Percentiles rank a stretch among this genome's conserved stretches.
Conservation (phyloP, 176 grass and related monocot species). For the Eleusine coracana region DNA sequence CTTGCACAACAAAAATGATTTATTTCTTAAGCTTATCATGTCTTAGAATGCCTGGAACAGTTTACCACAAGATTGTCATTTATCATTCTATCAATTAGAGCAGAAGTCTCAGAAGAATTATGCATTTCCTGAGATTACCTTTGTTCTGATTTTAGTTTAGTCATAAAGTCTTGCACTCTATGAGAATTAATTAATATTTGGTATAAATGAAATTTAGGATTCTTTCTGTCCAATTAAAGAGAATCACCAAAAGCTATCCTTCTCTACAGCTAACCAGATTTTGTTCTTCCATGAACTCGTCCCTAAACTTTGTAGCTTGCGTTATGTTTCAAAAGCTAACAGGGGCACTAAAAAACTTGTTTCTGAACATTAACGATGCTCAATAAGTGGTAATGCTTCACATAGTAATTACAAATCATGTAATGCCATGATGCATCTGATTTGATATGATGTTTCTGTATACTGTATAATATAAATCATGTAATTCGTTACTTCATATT, state of each 20-base stretch:
- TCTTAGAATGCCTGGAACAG: neutral
- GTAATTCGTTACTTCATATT: too few relatives aligned
- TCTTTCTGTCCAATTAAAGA: neutral
- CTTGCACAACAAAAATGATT: neutral
- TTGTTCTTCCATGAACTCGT: neutral
- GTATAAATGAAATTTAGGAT: neutral
- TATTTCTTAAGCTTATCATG: neutral
- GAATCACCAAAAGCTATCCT: neutral
- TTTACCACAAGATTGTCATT: neutral
- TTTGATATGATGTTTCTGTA: neutral
- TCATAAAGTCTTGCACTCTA: neutral
- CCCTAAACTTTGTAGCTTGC: neutral
- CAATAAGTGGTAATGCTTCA: neutral
- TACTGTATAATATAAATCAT: neutral
- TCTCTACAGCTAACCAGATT: slow-evolving; percentile 11
- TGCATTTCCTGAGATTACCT: neutral
- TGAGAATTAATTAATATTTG: slow-evolving; percentile 17
- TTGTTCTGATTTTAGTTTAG: neutral
- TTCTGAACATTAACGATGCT: slow-evolving; percentile 12
- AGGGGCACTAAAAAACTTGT: neutral
- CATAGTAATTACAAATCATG: neutral
- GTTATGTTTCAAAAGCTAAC: neutral
- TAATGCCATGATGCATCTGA: neutral
- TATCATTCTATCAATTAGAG: slow-evolving; percentile 10
- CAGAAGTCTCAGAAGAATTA: slow-evolving; percentile 11